These are phyloP conservation scores for Ogataea methylovora DNA, from an alignment of 805 yeast species.

Conservation along the genomic window DNA sequence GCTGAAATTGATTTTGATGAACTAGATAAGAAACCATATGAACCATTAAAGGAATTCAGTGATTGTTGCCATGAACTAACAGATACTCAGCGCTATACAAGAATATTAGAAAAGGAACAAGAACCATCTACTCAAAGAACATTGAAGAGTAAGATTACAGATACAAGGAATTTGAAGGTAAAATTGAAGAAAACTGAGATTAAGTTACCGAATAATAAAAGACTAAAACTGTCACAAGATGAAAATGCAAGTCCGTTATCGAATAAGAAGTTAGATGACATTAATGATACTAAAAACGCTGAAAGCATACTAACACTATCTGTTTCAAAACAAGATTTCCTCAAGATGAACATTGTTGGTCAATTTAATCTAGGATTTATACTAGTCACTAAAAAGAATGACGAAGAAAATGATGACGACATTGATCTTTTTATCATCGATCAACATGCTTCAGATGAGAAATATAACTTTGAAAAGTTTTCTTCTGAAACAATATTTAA, in stretches of 20 bases:
- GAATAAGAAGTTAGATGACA: constrained; percentile 27
- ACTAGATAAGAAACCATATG: too few species aligned
- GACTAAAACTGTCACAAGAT: not conserved
- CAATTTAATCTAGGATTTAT: constrained; percentile 96
- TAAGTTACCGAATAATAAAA: constrained; percentile 1
- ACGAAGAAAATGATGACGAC: constrained; percentile 22
- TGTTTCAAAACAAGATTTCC: constrained; percentile 67
- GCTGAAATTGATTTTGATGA: too few species aligned
- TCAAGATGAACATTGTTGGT: constrained; percentile 73
- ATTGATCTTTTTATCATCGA: constrained; percentile 78
- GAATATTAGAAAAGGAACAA: not conserved
- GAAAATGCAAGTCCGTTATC: not conserved
- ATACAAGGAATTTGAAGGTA: not conserved
- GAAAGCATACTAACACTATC: constrained; percentile 52
- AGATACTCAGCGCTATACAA: too few species aligned
- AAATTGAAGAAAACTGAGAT: not conserved
- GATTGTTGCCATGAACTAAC: too few species aligned
- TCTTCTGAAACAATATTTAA: constrained; percentile 49
- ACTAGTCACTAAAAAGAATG: constrained; percentile 48
- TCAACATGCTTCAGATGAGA: constrained; percentile 98
- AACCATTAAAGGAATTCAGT: too few species aligned
- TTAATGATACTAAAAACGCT: constrained; percentile 40
- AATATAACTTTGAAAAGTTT: constrained; percentile 75
- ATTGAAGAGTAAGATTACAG: not conserved
- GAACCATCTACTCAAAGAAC: constrained; percentile 2